Evolutionary conservation across 306 rosid genomes (phyloP).

Genomic region (Citrullus amarus): DNA sequence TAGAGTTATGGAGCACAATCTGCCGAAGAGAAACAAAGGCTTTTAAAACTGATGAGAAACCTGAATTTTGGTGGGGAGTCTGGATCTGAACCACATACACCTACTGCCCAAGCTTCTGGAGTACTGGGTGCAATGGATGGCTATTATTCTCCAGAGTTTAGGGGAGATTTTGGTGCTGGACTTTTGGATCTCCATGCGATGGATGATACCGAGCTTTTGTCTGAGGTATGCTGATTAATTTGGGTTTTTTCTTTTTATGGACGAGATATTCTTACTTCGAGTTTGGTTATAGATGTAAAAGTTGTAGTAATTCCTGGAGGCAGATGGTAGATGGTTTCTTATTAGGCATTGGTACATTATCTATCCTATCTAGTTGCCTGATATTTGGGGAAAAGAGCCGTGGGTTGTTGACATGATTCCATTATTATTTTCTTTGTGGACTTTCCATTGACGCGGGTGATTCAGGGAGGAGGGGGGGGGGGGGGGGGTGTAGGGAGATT

Average conservation of each 20-base stretch:
- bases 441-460: background rate
- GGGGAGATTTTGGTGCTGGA: slow-evolving; percentile 97
- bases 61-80: slow-evolving; percentile 91
- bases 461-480: background rate
- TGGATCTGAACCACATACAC: slow-evolving; percentile 64
- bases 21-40: slow-evolving; percentile 91
- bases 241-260: background rate
- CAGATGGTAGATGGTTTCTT: background rate
- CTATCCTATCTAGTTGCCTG: background rate
- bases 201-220: slow-evolving; percentile 94
- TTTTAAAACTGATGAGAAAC: slow-evolving; percentile 80
- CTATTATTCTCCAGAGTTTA: slow-evolving; percentile 68
- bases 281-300: background rate
- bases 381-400: background rate
- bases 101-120: slow-evolving; percentile 52
- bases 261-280: background rate
- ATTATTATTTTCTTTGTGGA: background rate
- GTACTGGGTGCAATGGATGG: slow-evolving; percentile 51
- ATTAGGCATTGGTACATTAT: background rate
- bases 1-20: slow-evolving; percentile 96
- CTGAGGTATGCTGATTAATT: slow-evolving; percentile 48
- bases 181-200: slow-evolving; percentile 95
- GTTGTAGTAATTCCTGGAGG: background rate
- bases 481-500: background rate
- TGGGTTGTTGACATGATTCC: background rate